Evolutionary conservation across 768 basidiomycete species (phyloP).

Genomic region (Pisolithus orientalis): DNA sequence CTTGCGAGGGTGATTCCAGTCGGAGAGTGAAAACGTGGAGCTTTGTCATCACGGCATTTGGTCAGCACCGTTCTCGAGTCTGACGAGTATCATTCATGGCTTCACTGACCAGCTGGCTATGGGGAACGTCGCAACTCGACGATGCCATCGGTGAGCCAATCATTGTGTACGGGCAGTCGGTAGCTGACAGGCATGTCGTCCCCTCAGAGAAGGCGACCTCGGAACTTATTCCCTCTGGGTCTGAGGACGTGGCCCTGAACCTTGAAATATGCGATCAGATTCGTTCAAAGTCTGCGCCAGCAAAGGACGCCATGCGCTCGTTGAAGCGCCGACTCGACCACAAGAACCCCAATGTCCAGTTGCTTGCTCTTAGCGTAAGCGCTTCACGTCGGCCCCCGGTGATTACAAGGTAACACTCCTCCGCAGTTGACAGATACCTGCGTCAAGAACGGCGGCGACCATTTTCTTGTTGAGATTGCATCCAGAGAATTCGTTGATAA

Average conservation of each 20-base stretch:
- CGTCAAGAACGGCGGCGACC: slow-evolving; percentile 96
- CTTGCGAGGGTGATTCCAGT: neutral
- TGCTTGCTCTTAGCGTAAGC: slow-evolving; percentile 71
- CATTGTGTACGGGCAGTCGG: slow-evolving; percentile 1
- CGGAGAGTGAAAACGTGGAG: slow-evolving; percentile 19
- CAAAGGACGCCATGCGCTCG: slow-evolving; percentile 83
- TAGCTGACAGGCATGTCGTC: slow-evolving; percentile 9
- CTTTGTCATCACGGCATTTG: slow-evolving; percentile 11
- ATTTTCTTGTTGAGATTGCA: slow-evolving; percentile 77
- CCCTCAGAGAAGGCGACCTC: slow-evolving; percentile 87
- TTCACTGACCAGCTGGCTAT: slow-evolving; percentile 61
- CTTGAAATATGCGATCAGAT: slow-evolving; percentile 98
- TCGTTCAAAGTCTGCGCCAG: slow-evolving; percentile 78
- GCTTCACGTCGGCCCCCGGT: slow-evolving; percentile 23
- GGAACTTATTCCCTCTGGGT: slow-evolving; percentile 73
- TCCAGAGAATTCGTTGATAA: slow-evolving; percentile 94
- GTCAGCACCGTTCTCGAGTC: slow-evolving; percentile 11
- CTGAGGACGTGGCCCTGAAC: slow-evolving; percentile 87
- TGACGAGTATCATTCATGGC: slow-evolving; percentile 37
- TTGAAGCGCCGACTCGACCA: slow-evolving; percentile 84
- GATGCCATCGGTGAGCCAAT: slow-evolving; percentile 63
- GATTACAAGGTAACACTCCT: slow-evolving; percentile 1
- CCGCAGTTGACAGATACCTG: slow-evolving; percentile 82
- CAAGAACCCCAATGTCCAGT: slow-evolving; percentile 94
- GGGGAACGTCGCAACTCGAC: slow-evolving; percentile 80